Evolutionary conservation across 805 yeast species (phyloP).

Genomic region (Cyberlindnera lachancei): DNA sequence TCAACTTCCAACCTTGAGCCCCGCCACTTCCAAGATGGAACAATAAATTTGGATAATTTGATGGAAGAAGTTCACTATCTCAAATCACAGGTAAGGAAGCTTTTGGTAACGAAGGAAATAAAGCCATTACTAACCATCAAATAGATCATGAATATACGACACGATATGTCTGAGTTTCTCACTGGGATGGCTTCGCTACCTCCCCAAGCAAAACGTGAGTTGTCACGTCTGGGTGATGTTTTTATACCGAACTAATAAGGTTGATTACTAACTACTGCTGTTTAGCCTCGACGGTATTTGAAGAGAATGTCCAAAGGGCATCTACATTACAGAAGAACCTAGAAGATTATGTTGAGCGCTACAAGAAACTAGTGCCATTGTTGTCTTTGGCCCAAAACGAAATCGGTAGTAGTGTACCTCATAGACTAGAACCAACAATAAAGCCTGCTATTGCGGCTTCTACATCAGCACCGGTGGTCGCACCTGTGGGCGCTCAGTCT

Average conservation of each 20-base stretch:
- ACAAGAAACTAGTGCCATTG: slow-evolving; percentile 38
- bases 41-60: slow-evolving; percentile 26
- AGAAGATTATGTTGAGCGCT: slow-evolving; percentile 38
- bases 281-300: slow-evolving; percentile 22
- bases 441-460: slow-evolving; percentile 26
- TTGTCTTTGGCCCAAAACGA: slow-evolving; percentile 39
- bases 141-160: slow-evolving; percentile 27
- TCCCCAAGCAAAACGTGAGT: slow-evolving; percentile 20
- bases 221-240: too few relatives aligned
- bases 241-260: too few relatives aligned
- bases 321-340: slow-evolving; percentile 30
- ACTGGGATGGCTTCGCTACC: slow-evolving; percentile 34
- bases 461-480: not conserved
- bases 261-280: too few relatives aligned
- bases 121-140: too few relatives aligned
- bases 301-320: slow-evolving; percentile 28
- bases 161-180: slow-evolving; percentile 32
- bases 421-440: slow-evolving; percentile 67
- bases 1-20: slow-evolving; percentile 20
- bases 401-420: slow-evolving; percentile 46
- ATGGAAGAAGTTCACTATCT: slow-evolving; percentile 30
- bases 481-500: too few relatives aligned
- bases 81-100: slow-evolving; percentile 20
- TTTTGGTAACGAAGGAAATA: slow-evolving; percentile 1
- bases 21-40: slow-evolving; percentile 36